phyloP scores from a whole-genome alignment of 768 basidiomycete species.

The Phylloporus scabripes region DNA sequence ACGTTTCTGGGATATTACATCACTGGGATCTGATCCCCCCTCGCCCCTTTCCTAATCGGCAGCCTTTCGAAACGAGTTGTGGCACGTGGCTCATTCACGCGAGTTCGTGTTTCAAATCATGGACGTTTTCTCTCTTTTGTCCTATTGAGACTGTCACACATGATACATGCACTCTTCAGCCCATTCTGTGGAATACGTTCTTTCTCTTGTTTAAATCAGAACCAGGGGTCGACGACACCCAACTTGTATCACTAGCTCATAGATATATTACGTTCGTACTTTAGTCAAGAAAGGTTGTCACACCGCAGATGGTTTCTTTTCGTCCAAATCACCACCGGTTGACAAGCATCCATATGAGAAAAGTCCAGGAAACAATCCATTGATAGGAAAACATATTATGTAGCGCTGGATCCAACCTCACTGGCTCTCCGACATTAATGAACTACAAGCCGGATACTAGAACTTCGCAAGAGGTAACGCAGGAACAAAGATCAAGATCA shows the following conservation, averaged over 20 bases:
- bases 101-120: background rate
- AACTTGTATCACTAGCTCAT: background rate
- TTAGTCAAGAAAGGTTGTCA: slow-evolving; percentile 1
- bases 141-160: background rate
- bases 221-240: background rate
- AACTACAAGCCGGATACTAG: background rate
- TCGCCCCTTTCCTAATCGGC: background rate
- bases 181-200: background rate
- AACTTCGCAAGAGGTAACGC: slow-evolving; percentile 2
- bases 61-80: slow-evolving; percentile 4
- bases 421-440: slow-evolving; percentile 1
- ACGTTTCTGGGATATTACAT: slow-evolving; percentile 1
- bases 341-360: background rate
- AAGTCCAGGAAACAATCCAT: background rate
- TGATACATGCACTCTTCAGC: background rate
- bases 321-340: background rate
- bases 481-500: background rate
- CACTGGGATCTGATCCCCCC: background rate
- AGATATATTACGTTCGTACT: slow-evolving; percentile 2
- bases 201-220: background rate
- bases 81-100: background rate
- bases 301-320: background rate
- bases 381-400: slow-evolving; percentile 1
- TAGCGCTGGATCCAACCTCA: slow-evolving; percentile 8
- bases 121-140: background rate